These are phyloP conservation scores for Diospyros lotus DNA, from an alignment of 148 eudicot species.

Conservation along the genomic window DNA sequence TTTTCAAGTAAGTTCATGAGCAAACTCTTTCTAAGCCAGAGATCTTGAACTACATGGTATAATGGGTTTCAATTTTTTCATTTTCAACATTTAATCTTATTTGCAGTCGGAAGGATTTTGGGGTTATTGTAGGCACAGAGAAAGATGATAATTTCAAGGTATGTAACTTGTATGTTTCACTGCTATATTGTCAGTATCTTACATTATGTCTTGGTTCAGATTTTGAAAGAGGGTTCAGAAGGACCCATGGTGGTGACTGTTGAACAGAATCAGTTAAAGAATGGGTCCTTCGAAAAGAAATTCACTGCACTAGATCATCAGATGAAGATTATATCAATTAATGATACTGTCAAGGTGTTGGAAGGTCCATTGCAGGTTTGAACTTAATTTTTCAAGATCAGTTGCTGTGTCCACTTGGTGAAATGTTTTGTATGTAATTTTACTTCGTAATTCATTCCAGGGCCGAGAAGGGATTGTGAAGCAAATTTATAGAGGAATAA, in stretches of 20 bases:
- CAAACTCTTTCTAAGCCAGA: background rate
- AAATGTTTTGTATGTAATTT: background rate
- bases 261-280: constrained; percentile 51
- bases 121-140: constrained; percentile 74
- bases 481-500: constrained; percentile 68
- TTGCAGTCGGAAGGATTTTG: constrained; percentile 84
- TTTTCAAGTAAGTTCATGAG: constrained; percentile 52
- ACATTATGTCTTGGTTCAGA: constrained; percentile 34
- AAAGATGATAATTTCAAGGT: constrained; percentile 89
- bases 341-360: constrained; percentile 54
- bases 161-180: background rate
- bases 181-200: constrained; percentile 10
- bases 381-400: constrained; percentile 5
- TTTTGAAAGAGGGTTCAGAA: constrained; percentile 65
- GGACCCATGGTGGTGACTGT: constrained; percentile 50
- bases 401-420: background rate
- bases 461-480: constrained; percentile 77
- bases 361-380: constrained; percentile 85
- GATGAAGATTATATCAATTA: constrained; percentile 58
- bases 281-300: constrained; percentile 63
- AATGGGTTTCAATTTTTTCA: background rate
- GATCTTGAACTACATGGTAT: too few relatives aligned
- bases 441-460: constrained; percentile 35
- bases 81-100: background rate
- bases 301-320: constrained; percentile 77